Conservation (phyloP, 1,139 yeast genomes). For the Pneumocystis jirovecii region DNA sequence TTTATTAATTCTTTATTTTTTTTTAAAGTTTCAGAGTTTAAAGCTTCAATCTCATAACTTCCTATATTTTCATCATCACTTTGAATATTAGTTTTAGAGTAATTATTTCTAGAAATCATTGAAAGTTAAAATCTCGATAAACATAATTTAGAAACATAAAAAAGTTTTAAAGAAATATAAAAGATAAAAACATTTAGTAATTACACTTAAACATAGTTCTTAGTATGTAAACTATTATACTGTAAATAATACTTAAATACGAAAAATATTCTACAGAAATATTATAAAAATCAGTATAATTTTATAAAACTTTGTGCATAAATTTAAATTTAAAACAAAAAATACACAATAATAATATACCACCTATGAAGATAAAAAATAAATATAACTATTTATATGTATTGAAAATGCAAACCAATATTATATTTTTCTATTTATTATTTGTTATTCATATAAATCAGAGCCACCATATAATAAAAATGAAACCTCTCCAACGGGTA, state of each 20-base stretch:
- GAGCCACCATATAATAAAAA: background rate
- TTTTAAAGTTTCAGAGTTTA: background rate
- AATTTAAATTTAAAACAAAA: background rate
- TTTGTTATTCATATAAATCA: background rate
- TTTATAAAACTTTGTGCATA: background rate
- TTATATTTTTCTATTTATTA: background rate
- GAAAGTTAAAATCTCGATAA: background rate
- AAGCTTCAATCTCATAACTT: background rate
- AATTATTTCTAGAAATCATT: background rate
- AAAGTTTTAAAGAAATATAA: background rate
- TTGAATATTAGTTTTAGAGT: background rate
- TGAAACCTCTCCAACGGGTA: slow-evolving; percentile 51
- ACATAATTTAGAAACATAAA: background rate
- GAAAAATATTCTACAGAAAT: background rate
- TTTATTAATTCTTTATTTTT: background rate
- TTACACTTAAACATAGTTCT: background rate
- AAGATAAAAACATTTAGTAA: background rate
- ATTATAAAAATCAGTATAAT: background rate
- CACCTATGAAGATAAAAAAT: background rate
- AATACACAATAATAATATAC: background rate
- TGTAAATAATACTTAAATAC: background rate
- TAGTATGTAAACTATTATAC: background rate
- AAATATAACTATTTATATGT: background rate
- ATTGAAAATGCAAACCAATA: background rate
- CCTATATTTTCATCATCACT: background rate